A percentile compares a stretch with the other conserved stretches of the same genome.
phyloP scores from a whole-genome alignment of 805 yeast genomes.

The Spathaspora girioi region DNA sequence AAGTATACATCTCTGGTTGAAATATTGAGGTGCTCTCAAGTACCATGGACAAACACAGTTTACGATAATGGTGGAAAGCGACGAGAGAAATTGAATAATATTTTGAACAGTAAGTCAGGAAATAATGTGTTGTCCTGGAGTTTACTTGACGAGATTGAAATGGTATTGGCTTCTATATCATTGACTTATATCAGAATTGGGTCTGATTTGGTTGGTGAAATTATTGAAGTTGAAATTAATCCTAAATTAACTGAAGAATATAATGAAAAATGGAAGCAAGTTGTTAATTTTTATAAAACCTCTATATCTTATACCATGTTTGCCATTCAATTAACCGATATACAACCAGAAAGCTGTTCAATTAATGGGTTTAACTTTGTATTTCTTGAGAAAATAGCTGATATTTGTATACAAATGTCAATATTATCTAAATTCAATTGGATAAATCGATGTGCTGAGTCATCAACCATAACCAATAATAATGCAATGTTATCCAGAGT shows the following conservation, averaged over 20 bases:
- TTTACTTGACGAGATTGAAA: conserved; percentile 27
- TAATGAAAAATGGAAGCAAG: conserved; percentile 36
- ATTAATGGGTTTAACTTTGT: conserved; percentile 6
- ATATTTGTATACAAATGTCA: conserved; percentile 35
- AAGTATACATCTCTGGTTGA: conserved; percentile 1
- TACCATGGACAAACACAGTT: conserved; percentile 15
- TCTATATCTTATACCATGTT: conserved; percentile 24
- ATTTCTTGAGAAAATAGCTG: conserved; percentile 22
- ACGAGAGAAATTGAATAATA: neutral
- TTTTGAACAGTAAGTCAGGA: neutral
- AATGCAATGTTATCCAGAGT: conserved; percentile 44
- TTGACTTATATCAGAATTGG: conserved; percentile 31
- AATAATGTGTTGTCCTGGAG: conserved; percentile 20
- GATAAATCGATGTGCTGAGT: conserved; percentile 25
- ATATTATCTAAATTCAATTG: conserved; percentile 36
- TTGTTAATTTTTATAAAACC: conserved; percentile 26
- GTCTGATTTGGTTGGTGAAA: conserved; percentile 30
- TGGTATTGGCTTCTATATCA: conserved; percentile 19
- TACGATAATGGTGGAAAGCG: neutral
- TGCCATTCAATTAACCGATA: conserved; percentile 12
- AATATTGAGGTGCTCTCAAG: conserved; percentile 4
- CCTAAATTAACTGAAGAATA: conserved; percentile 12
- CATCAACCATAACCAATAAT: conserved; percentile 14
- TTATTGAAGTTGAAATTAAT: conserved; percentile 24
- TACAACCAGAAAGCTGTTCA: conserved; percentile 1